Percentiles rank a stretch among this genome's conserved stretches.
phyloP scores from a whole-genome alignment of 1,284 basidiomycete species.

The Ustilago bromivora region DNA sequence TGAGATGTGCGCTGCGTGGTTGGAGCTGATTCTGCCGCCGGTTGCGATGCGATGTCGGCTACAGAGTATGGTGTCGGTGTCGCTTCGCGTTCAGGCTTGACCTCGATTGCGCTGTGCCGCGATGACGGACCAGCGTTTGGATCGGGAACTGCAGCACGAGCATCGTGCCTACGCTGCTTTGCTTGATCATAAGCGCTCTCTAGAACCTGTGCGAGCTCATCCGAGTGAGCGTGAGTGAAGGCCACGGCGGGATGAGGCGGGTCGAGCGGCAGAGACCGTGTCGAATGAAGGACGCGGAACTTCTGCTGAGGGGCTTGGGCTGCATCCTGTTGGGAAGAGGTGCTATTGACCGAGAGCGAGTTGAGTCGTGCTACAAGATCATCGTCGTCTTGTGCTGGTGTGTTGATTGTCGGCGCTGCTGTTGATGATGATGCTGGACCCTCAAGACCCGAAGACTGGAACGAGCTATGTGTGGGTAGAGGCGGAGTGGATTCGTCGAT shows the following conservation, averaged over 20 bases:
- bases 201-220: conserved; percentile 41
- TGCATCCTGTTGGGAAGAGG: background rate
- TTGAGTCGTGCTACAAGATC: conserved; percentile 50
- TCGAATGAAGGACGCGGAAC: conserved; percentile 44
- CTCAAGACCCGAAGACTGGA: conserved; percentile 1
- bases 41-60: conserved; percentile 1
- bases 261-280: conserved; percentile 44
- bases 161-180: conserved; percentile 28
- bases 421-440: background rate
- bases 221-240: conserved; percentile 45
- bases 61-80: conserved; percentile 25
- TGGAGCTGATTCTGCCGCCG: background rate
- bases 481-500: conserved; percentile 14
- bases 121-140: background rate
- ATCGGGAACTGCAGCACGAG: background rate
- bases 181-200: conserved; percentile 45
- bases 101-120: background rate
- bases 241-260: conserved; percentile 54
- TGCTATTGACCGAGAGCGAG: conserved; percentile 37
- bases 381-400: conserved; percentile 17
- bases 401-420: background rate
- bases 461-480: conserved; percentile 8
- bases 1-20: conserved; percentile 29
- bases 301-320: conserved; percentile 14
- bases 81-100: conserved; percentile 15